A percentile compares a stretch with the other conserved stretches of the same genome.
Conservation (phyloP, 768 basidiomycete species). For the Trametes punicea region DNA sequence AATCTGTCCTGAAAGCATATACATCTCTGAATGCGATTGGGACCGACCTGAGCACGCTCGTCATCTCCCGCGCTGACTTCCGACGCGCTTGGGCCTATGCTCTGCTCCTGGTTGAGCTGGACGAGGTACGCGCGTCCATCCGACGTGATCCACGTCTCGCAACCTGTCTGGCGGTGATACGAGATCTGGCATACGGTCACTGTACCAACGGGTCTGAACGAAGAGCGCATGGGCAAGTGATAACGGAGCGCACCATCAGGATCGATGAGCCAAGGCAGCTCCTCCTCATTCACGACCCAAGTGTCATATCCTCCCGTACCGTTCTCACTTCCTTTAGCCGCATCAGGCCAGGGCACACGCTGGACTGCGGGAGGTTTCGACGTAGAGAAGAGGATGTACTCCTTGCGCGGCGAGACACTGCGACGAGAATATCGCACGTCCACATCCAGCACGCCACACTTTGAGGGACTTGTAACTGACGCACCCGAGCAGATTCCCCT, state of each 20-base stretch:
- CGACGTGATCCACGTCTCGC: conserved; percentile 82
- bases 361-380: conserved; percentile 72
- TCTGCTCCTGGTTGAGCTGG: conserved; percentile 48
- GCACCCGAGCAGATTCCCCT: conserved; percentile 72
- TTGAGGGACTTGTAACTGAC: conserved; percentile 1
- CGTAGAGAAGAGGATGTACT: conserved; percentile 72
- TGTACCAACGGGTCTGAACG: conserved; percentile 27
- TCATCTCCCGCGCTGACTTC: conserved; percentile 19
- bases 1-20: background rate
- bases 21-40: too few species aligned
- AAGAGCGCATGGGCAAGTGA: background rate
- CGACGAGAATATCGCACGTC: background rate
- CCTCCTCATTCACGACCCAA: conserved; percentile 64
- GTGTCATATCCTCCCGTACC: conserved; percentile 54
- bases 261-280: conserved; percentile 74
- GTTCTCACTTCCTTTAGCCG: conserved; percentile 37
- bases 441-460: background rate
- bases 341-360: conserved; percentile 78
- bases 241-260: conserved; percentile 50
- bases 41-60: conserved; percentile 13
- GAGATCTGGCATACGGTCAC: conserved; percentile 67
- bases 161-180: conserved; percentile 52
- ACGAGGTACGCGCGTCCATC: conserved; percentile 84
- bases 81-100: conserved; percentile 18
- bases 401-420: conserved; percentile 73